Conservation (phyloP, 495 filamentous ascomycete genomes). For the Jackrogersella multiformis region DNA sequence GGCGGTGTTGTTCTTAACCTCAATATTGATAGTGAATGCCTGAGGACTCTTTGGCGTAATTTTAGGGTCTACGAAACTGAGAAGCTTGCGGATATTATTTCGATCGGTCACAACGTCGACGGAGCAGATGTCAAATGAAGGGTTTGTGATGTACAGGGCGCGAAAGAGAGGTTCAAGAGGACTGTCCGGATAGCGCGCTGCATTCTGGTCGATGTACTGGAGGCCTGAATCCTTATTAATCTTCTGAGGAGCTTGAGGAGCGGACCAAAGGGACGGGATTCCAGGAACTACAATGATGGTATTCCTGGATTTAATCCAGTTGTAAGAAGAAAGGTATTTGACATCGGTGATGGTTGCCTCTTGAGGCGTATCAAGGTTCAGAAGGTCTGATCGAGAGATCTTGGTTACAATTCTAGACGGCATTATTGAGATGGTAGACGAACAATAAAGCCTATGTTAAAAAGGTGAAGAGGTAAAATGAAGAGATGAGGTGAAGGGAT, state of each 20-base stretch:
- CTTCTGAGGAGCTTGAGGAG: constrained; percentile 35
- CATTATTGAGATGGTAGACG: no score
- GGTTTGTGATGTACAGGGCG: constrained; percentile 53
- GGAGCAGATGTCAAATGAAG: constrained; percentile 53
- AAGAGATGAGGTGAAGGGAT: no score
- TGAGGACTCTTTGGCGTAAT: constrained; percentile 39
- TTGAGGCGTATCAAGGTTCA: constrained; percentile 11
- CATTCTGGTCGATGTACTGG: constrained; percentile 56
- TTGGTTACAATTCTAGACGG: no score
- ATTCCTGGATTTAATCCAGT: constrained; percentile 54
- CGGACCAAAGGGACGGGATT: constrained; percentile 52
- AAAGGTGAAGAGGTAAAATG: no score
- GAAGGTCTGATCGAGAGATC: constrained; percentile 41
- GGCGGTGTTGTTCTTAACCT: constrained; percentile 52
- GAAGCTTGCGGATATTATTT: constrained; percentile 63
- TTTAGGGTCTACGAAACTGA: constrained; percentile 55
- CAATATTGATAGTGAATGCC: constrained; percentile 57
- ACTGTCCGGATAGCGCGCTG: constrained; percentile 52
- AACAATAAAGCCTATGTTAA: no score
- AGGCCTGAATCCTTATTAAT: constrained; percentile 52
- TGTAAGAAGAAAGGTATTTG: constrained; percentile 60
- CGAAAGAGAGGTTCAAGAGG: constrained; percentile 64
- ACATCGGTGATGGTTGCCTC: constrained; percentile 51
- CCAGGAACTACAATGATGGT: constrained; percentile 56
- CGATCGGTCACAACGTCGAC: constrained; percentile 63